A percentile compares a stretch with the other conserved stretches of the same genome.
Conservation (phyloP, 2,329 filamentous ascomycete species). For the Botrytis paeoniae region DNA sequence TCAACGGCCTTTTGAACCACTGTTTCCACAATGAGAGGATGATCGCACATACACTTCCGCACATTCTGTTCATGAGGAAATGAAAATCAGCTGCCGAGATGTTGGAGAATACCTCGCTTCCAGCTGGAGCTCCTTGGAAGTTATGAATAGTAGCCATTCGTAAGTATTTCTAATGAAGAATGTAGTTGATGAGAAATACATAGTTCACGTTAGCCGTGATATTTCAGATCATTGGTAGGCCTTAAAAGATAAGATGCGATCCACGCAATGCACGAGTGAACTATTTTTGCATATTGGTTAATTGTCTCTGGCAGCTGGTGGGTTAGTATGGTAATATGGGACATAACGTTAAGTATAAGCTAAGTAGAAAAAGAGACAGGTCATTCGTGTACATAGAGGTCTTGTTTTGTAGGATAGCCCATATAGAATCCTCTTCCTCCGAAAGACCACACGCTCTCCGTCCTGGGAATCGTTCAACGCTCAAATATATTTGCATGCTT, state of each 20-base stretch:
- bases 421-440: too few relatives aligned
- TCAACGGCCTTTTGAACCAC: background rate
- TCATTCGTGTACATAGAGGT: background rate
- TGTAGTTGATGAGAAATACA: background rate
- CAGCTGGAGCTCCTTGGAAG: background rate
- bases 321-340: background rate
- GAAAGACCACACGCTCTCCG: background rate
- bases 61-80: background rate
- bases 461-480: background rate
- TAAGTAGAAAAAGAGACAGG: background rate
- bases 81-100: background rate
- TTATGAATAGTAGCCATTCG: background rate
- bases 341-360: background rate
- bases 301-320: background rate
- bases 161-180: background rate
- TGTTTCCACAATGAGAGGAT: fast-evolving
- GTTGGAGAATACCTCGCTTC: background rate
- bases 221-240: background rate
- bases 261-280: background rate
- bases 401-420: background rate
- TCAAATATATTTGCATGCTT: background rate
- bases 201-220: background rate
- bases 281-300: background rate
- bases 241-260: background rate
- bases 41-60: background rate